Evolutionary conservation across 148 eudicot species (phyloP), one percentile per base, ranked within the genome.

Genomic region (Dianthus caryophyllus): DNA sequence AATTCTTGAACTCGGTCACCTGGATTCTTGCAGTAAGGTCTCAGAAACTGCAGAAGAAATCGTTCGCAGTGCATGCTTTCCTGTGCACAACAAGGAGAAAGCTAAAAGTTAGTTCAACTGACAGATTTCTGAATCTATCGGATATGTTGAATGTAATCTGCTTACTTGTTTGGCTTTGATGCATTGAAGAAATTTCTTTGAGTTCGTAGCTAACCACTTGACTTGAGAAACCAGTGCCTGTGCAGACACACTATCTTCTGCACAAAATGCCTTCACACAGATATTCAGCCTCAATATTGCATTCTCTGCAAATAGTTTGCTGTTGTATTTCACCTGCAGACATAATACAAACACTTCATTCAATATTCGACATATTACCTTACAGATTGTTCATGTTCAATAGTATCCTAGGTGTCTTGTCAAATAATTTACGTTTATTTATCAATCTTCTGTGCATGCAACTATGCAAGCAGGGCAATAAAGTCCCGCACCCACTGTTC

Each of bases 41-140:
- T 73, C 9, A 86, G 59, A 67, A 78, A 76, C 47, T 77, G 82
- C 56, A 78, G 10, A 8, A 78, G 81, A 68, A 81, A 55, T 68
- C 76, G 83, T 76, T 89, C 96, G 89, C 96, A 89, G 4, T 73
- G 68, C 88, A 87, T 84, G 79, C 84, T 83, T 83, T 89, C 92
- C 96, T 89, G 81, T 54, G 51, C 53, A 33, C 11, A 66, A 29
- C 12, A 38, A 2, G 17, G 16, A 53, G 33, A 6, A 25, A n/a
- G 56, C 27, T 21, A 11, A 31, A 24, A 6, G 21, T 63, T 54
- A 24, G 68, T 61, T 33, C 16, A 33, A 2, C 22, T 41, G 26
- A 38, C 6, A 60, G 12, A 1, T 44, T 27, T 46, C 56, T 10
- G 29, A 22, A 14, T 44, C 8, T 22, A 24, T 25, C 8, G 17